phyloP scores from a whole-genome alignment of 73 alveolate genomes.

The Diophrys sp. region DNA sequence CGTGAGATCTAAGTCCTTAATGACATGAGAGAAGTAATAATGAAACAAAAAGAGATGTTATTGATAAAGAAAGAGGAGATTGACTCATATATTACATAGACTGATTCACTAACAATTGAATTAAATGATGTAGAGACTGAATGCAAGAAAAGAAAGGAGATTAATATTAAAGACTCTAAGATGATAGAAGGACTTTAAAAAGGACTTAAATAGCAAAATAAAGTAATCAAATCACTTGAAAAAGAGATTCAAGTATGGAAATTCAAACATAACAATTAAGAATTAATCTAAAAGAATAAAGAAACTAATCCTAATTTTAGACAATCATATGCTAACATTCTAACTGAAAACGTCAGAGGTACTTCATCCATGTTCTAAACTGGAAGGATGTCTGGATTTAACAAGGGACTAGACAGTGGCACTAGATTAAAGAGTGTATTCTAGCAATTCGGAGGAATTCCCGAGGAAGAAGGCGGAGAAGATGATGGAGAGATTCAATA shows the following conservation, averaged over 20 bases:
- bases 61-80: background rate
- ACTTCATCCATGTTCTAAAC: no score
- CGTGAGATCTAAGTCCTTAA: background rate
- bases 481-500: background rate
- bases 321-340: background rate
- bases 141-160: slow-evolving; percentile 17
- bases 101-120: background rate
- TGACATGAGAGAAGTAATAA: background rate
- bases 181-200: slow-evolving; percentile 8
- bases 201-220: background rate
- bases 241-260: slow-evolving; percentile 18
- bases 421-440: no score
- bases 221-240: background rate
- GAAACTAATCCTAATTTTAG: slow-evolving; percentile 20
- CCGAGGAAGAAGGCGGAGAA: background rate
- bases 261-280: slow-evolving; percentile 19
- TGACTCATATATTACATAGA: background rate
- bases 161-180: slow-evolving; percentile 16
- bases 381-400: no score
- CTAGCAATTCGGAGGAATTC: no score
- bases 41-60: background rate
- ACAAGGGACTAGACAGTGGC: no score
- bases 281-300: slow-evolving; percentile 18
- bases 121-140: background rate
- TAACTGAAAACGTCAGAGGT: no score